phyloP scores from a whole-genome alignment of 495 filamentous ascomycete genomes.

The Saxophila tyrrhenica region DNA sequence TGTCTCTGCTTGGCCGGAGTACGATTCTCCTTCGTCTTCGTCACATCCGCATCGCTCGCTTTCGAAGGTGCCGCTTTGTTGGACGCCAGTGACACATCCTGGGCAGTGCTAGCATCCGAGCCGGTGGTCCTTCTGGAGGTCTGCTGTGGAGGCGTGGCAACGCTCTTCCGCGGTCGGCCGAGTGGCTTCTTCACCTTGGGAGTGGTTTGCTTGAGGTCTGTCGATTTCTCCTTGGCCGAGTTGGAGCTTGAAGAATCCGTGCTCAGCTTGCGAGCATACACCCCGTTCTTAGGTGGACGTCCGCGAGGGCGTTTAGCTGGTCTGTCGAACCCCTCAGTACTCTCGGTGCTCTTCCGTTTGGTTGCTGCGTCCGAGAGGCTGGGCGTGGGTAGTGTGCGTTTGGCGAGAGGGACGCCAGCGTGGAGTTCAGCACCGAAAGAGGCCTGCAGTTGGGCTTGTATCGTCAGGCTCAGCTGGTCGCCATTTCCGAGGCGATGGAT shows the following conservation, averaged over 20 bases:
- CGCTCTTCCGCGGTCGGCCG: neutral
- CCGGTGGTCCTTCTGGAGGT: neutral
- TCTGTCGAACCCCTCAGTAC: neutral
- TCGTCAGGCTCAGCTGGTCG: neutral
- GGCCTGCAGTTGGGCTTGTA: neutral
- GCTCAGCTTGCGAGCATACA: neutral
- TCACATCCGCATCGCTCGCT: neutral
- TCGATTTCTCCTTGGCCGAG: neutral
- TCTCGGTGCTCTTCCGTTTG: neutral
- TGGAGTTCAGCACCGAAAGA: neutral
- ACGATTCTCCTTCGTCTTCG: neutral
- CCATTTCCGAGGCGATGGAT: neutral
- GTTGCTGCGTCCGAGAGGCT: neutral
- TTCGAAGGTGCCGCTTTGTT: neutral
- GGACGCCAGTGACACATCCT: neutral
- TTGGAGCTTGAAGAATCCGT: neutral
- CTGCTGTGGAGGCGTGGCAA: neutral
- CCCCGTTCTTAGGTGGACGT: neutral
- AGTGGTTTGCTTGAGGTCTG: neutral
- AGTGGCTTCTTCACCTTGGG: neutral
- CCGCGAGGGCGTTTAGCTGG: neutral
- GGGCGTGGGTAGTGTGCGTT: neutral
- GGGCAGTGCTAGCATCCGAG: neutral
- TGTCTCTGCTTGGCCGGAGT: neutral
- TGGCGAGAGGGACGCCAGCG: neutral